These are phyloP conservation scores for Apiotrichum veenhuisii DNA, from an alignment of 1,284 basidiomycete species.

Conservation along the genomic window DNA sequence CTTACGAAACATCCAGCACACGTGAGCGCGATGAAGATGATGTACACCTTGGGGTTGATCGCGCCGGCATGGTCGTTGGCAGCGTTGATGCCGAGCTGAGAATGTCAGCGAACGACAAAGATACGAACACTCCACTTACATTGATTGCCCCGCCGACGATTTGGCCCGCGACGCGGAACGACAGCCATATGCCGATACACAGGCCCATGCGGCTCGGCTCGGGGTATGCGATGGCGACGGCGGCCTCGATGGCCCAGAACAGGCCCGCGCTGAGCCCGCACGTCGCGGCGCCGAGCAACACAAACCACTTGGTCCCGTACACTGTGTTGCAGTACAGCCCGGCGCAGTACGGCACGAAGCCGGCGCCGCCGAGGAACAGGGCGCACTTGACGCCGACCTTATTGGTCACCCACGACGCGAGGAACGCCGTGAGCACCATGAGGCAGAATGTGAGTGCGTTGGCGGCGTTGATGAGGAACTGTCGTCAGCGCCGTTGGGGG, in stretches of 20 bases:
- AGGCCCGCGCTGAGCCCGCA: slow-evolving; percentile 40
- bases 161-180: slow-evolving; percentile 36
- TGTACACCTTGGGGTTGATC: slow-evolving; percentile 13
- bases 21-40: slow-evolving; percentile 41
- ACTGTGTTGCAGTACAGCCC: slow-evolving; percentile 37
- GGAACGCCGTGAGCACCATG: slow-evolving; percentile 23
- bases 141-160: slow-evolving; percentile 42
- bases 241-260: slow-evolving; percentile 33
- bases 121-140: too few species aligned
- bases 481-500: too few species aligned
- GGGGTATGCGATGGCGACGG: slow-evolving; percentile 38
- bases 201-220: slow-evolving; percentile 29
- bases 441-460: slow-evolving; percentile 42
- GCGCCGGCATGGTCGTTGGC: slow-evolving; percentile 7
- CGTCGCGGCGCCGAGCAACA: slow-evolving; percentile 32
- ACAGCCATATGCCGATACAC: slow-evolving; percentile 38
- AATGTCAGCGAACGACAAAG: too few species aligned
- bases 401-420: slow-evolving; percentile 4
- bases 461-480: slow-evolving; percentile 38
- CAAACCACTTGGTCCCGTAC: slow-evolving; percentile 29
- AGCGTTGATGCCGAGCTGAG: neutral
- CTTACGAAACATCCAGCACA: slow-evolving; percentile 22
- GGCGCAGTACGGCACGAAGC: slow-evolving; percentile 36
- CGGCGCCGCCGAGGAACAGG: slow-evolving; percentile 18
- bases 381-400: slow-evolving; percentile 8